Conservation (phyloP, 305 asterid genomes). For the Nicotiana rustica region DNA sequence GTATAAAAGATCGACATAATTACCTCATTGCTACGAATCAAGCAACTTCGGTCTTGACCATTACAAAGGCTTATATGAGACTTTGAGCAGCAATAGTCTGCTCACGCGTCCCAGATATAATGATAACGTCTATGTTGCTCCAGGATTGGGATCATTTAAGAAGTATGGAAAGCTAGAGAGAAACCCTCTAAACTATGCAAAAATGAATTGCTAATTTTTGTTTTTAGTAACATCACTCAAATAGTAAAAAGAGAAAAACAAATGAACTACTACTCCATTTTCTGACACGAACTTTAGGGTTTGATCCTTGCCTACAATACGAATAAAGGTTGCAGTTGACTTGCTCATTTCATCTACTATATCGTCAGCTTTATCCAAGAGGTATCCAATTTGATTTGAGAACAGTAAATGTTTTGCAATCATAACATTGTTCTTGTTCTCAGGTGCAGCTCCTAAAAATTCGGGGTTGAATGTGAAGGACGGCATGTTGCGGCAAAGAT, state of each 20-base stretch:
- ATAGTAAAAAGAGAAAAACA: conserved; percentile 33
- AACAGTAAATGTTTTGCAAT: conserved; percentile 79
- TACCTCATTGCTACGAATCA: conserved; percentile 51
- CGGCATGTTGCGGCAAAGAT: conserved; percentile 85
- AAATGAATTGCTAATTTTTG: background rate
- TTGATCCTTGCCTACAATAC: conserved; percentile 87
- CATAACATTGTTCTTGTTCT: conserved; percentile 69
- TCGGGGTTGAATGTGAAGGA: conserved; percentile 80
- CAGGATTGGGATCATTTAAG: conserved; percentile 72
- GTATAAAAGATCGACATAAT: conserved; percentile 20
- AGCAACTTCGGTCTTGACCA: conserved; percentile 66
- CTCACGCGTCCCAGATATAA: conserved; percentile 91
- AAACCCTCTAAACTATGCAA: background rate
- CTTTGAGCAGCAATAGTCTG: conserved; percentile 96
- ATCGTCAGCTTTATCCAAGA: conserved; percentile 93
- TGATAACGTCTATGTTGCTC: conserved; percentile 80
- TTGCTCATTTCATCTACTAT: conserved; percentile 95
- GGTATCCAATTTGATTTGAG: conserved; percentile 94
- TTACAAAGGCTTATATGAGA: conserved; percentile 94
- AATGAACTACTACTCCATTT: conserved; percentile 94
- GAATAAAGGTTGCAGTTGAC: conserved; percentile 87
- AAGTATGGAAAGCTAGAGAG: conserved; percentile 26
- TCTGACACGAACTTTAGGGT: conserved; percentile 80
- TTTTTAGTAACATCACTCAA: background rate
- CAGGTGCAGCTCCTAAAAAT: conserved; percentile 76